Percentiles rank a stretch among this genome's conserved stretches.
Evolutionary conservation across 495 filamentous ascomycete genomes (phyloP).

Genomic region (Tuber melanosporum): DNA sequence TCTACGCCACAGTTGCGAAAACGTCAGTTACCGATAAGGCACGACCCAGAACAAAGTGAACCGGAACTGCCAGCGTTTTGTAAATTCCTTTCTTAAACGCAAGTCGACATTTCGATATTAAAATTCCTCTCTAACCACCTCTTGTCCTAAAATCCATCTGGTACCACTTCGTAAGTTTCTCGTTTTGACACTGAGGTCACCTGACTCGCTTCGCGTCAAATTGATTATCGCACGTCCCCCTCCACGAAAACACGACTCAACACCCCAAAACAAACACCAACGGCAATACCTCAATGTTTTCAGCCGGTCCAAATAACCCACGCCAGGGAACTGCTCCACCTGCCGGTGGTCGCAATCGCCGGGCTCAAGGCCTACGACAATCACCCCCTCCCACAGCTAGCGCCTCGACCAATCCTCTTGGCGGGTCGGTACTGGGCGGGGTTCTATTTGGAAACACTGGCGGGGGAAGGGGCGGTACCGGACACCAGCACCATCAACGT

Average conservation of each 20-base stretch:
- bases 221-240: background rate
- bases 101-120: background rate
- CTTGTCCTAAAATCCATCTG: background rate
- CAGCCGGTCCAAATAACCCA: constrained; percentile 1
- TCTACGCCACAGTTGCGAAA: background rate
- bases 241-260: background rate
- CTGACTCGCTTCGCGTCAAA: constrained; percentile 4
- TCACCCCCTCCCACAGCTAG: constrained; percentile 24
- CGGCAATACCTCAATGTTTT: background rate
- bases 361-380: constrained; percentile 23
- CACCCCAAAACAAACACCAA: constrained; percentile 1
- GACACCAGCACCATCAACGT: constrained; percentile 45
- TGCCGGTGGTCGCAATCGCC: constrained; percentile 16
- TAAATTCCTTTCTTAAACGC: background rate
- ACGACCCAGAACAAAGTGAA: background rate
- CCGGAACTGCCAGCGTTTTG: background rate
- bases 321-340: constrained; percentile 30
- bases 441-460: constrained; percentile 26
- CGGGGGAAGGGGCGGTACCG: constrained; percentile 44
- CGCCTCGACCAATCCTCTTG: constrained; percentile 25
- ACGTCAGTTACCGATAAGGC: background rate
- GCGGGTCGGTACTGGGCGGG: constrained; percentile 20
- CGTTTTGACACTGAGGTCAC: background rate
- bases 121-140: background rate
- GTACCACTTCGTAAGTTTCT: background rate